phyloP scores from a whole-genome alignment of 2,329 filamentous ascomycete genomes.

The Didymella lethalis region DNA sequence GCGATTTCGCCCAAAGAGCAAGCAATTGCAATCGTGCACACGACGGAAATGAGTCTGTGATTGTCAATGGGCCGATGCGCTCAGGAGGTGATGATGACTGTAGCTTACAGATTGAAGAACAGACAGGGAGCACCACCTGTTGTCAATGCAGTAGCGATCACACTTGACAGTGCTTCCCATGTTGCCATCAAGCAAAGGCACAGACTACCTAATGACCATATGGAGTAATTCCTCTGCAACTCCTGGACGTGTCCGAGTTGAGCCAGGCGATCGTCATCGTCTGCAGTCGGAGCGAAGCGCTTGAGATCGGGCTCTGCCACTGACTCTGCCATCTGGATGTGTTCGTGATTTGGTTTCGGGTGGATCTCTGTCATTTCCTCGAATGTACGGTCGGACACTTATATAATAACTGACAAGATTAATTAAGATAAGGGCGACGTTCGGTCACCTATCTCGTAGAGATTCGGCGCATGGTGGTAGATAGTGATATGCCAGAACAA shows the following conservation, averaged over 20 bases:
- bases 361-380: conserved; percentile 11
- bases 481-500: conserved; percentile 13
- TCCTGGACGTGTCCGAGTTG: conserved; percentile 37
- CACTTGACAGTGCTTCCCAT: conserved; percentile 60
- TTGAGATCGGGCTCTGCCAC: conserved; percentile 21
- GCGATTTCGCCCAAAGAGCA: conserved; percentile 74
- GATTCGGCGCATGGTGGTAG: conserved; percentile 11
- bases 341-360: conserved; percentile 12
- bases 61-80: neutral
- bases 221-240: conserved; percentile 50
- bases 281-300: conserved; percentile 7
- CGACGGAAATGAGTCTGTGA: conserved; percentile 53
- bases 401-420: conserved; percentile 1
- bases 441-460: conserved; percentile 9
- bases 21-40: conserved; percentile 71
- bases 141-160: conserved; percentile 55
- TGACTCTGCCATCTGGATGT: conserved; percentile 22
- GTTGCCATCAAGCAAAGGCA: conserved; percentile 61
- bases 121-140: conserved; percentile 58
- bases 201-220: conserved; percentile 56
- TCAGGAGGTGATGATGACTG: neutral
- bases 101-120: conserved; percentile 55
- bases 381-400: conserved; percentile 1
- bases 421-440: conserved; percentile 14
- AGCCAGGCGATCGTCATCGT: conserved; percentile 29